Evolutionary conservation across 805 yeast species (phyloP).

Genomic region (Blastobotrys robertii): DNA sequence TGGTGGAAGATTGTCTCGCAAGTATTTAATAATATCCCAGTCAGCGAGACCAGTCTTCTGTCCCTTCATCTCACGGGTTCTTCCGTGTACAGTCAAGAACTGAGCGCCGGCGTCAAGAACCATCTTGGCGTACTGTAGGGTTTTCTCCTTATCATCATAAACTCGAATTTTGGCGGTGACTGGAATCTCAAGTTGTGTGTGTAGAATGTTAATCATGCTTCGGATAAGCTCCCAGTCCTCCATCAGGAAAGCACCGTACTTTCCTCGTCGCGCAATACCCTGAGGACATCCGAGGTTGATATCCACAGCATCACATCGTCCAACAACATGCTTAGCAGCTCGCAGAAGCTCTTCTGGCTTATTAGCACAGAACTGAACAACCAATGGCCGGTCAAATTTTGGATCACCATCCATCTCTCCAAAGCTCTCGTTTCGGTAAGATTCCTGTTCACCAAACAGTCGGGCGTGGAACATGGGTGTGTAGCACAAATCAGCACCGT

Average conservation of each 20-base stretch:
- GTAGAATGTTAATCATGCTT: slow-evolving; percentile 61
- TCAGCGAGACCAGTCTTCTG: slow-evolving; percentile 93
- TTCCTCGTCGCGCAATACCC: slow-evolving; percentile 90
- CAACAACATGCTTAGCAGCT: slow-evolving; percentile 77
- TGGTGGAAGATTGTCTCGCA: slow-evolving; percentile 68
- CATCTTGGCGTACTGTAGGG: slow-evolving; percentile 79
- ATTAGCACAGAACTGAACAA: slow-evolving; percentile 95
- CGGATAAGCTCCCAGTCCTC: slow-evolving; percentile 89
- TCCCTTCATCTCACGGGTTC: slow-evolving; percentile 96
- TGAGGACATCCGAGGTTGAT: slow-evolving; percentile 97
- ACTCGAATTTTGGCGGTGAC: slow-evolving; percentile 95
- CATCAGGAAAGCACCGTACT: slow-evolving; percentile 92
- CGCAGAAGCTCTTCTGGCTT: slow-evolving; percentile 73
- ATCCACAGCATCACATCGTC: slow-evolving; percentile 90
- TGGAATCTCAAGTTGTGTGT: slow-evolving; percentile 67
- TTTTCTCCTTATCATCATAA: slow-evolving; percentile 73
- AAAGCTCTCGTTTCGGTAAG: slow-evolving; percentile 66
- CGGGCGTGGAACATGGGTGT: slow-evolving; percentile 97
- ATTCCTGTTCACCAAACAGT: slow-evolving; percentile 73
- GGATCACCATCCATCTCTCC: slow-evolving; percentile 61
- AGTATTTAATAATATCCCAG: slow-evolving; percentile 68
- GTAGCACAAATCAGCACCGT: slow-evolving; percentile 91
- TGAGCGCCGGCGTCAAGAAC: slow-evolving; percentile 92
- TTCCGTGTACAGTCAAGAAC: slow-evolving; percentile 87
- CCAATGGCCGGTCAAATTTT: slow-evolving; percentile 66